Conservation (phyloP, 129 eudicot genomes). For the Daucus carota region DH1_v3.0 NC_030381.2:24837501-24838000, state of each 20-base stretch:
- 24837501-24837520: conserved; percentile 24
- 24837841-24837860: conserved; percentile 72
- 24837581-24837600: conserved; percentile 55
- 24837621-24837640: conserved; percentile 62
- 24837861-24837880: conserved; percentile 29
- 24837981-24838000: background rate
- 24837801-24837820: conserved; percentile 65
- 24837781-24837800: conserved; percentile 56
- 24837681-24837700: conserved; percentile 33
- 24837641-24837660: conserved; percentile 65
- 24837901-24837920: conserved; percentile 40
- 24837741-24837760: conserved; percentile 42
- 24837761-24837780: conserved; percentile 59
- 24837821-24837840: conserved; percentile 66
- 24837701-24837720: conserved; percentile 35
- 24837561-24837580: conserved; percentile 17
- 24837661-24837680: conserved; percentile 66
- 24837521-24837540: conserved; percentile 18
- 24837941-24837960: conserved; percentile 29
- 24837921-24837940: conserved; percentile 35
- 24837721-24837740: conserved; percentile 46
- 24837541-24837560: conserved; percentile 33
- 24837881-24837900: conserved; percentile 25
- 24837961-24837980: background rate
- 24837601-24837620: conserved; percentile 21